Conservation (phyloP, 257 asterid genomes). For the Verbena officinalis region DNA sequence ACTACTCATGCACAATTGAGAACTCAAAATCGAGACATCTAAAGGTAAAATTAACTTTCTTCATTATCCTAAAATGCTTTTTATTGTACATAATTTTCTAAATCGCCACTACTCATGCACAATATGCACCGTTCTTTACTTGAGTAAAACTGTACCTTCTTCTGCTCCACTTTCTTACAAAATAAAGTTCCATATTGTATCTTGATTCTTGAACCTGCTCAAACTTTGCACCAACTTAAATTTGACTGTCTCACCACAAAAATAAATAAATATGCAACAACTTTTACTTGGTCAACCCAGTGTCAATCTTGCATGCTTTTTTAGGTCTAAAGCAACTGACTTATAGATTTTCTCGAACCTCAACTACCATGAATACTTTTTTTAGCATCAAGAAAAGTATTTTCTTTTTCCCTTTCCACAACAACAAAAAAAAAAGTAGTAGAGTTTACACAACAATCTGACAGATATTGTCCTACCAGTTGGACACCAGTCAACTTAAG, state of each 20-base stretch:
- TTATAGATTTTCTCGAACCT: not conserved
- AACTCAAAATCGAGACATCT: too few relatives aligned
- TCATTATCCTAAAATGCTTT: too few relatives aligned
- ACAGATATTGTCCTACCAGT: not conserved
- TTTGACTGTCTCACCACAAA: too few relatives aligned
- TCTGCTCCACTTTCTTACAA: not conserved
- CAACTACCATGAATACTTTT: slow-evolving; percentile 27
- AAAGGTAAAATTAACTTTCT: too few relatives aligned
- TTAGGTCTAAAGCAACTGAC: slow-evolving; percentile 29
- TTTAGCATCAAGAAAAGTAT: not conserved
- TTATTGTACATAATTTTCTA: too few relatives aligned
- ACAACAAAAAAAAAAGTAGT: too few relatives aligned
- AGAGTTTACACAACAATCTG: not conserved
- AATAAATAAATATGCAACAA: not conserved
- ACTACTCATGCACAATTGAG: too few relatives aligned
- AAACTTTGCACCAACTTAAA: not conserved
- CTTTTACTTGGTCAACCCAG: not conserved
- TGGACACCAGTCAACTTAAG: not conserved
- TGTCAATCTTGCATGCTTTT: slow-evolving; percentile 32
- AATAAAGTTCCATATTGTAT: not conserved
- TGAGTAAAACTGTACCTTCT: too few relatives aligned
- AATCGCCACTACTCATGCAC: too few relatives aligned
- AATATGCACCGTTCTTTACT: too few relatives aligned
- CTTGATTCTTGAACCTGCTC: slow-evolving; percentile 8
- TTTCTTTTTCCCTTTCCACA: too few relatives aligned